These are phyloP conservation scores for Myxozyma lipomycoides DNA, from an alignment of 805 yeast genomes.

Conservation along the genomic window DNA sequence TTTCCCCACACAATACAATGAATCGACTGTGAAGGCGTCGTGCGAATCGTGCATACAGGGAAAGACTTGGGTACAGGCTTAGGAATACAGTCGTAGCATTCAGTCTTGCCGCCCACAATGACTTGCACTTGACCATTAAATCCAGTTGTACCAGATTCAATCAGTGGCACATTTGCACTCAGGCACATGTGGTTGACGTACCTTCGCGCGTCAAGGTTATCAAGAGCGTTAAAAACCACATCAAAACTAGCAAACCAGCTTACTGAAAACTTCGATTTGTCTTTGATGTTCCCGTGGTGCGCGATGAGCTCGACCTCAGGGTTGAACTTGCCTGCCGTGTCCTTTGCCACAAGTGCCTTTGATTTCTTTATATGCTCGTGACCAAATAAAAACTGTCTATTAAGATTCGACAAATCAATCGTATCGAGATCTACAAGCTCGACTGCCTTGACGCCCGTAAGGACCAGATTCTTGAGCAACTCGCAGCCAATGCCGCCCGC, in stretches of 20 bases:
- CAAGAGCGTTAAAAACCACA: constrained; percentile 85
- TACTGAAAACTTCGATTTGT: constrained; percentile 60
- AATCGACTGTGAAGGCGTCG: constrained; percentile 93
- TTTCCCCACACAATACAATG: constrained; percentile 99
- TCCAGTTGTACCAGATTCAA: constrained; percentile 96
- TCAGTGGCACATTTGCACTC: constrained; percentile 65
- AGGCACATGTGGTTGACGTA: constrained; percentile 83
- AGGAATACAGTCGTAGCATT: constrained; percentile 88
- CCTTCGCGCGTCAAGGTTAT: constrained; percentile 81
- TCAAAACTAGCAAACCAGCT: constrained; percentile 75
- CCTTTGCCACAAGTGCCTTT: constrained; percentile 78
- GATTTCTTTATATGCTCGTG: constrained; percentile 85
- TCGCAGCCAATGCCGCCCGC: constrained; percentile 98
- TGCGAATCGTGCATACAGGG: constrained; percentile 95
- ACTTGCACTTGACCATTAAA: constrained; percentile 93
- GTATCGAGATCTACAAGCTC: constrained; percentile 78
- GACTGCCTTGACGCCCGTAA: constrained; percentile 62
- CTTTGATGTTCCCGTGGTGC: constrained; percentile 85
- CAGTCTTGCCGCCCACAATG: constrained; percentile 72
- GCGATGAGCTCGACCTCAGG: constrained; percentile 65
- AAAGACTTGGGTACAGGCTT: constrained; percentile 85
- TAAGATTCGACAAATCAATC: constrained; percentile 84
- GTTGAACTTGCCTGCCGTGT: constrained; percentile 73
- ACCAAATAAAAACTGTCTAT: constrained; percentile 87
- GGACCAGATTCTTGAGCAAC: constrained; percentile 69